Conservation (phyloP, 495 filamentous ascomycete genomes). For the Podospora comata region DNA sequence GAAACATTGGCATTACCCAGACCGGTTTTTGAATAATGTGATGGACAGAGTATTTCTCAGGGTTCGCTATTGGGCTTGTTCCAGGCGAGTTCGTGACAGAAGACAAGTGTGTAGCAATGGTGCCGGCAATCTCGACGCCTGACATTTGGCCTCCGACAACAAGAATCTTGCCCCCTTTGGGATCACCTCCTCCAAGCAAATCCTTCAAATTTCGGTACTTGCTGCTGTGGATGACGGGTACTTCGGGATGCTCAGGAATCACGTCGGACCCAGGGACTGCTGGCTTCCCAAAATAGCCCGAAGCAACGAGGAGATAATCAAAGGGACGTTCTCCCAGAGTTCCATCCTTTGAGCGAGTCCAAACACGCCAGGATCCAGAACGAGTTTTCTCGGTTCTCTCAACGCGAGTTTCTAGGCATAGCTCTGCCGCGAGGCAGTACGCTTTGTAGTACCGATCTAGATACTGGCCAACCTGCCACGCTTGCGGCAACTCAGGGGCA, state of each 20-base stretch:
- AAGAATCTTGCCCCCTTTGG: slow-evolving; percentile 58
- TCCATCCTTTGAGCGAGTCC: slow-evolving; percentile 36
- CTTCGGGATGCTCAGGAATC: slow-evolving; percentile 27
- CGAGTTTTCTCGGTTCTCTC: slow-evolving; percentile 39
- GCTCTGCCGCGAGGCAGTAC: slow-evolving; percentile 50
- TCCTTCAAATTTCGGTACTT: slow-evolving; percentile 42
- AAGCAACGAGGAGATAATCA: slow-evolving; percentile 70
- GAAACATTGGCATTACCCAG: slow-evolving; percentile 68
- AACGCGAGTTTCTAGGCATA: slow-evolving; percentile 56
- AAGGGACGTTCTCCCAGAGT: slow-evolving; percentile 45
- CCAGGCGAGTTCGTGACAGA: slow-evolving; percentile 49
- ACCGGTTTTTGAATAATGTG: slow-evolving; percentile 68
- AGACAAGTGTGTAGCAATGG: slow-evolving; percentile 67
- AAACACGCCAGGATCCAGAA: slow-evolving; percentile 52
- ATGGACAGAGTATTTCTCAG: slow-evolving; percentile 51
- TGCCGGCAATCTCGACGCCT: slow-evolving; percentile 70
- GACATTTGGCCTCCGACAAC: slow-evolving; percentile 84
- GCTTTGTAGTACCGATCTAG: slow-evolving; percentile 57
- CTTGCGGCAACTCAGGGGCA: slow-evolving; percentile 64
- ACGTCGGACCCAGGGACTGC: slow-evolving; percentile 47
- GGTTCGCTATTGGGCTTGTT: slow-evolving; percentile 30
- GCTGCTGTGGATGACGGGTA: slow-evolving; percentile 61
- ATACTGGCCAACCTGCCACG: slow-evolving; percentile 74
- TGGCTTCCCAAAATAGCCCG: slow-evolving; percentile 70
- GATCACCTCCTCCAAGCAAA: slow-evolving; percentile 31